These are phyloP conservation scores for Uronychia setigera DNA, from an alignment of 73 alveolate genomes.

Conservation along the genomic window DNA sequence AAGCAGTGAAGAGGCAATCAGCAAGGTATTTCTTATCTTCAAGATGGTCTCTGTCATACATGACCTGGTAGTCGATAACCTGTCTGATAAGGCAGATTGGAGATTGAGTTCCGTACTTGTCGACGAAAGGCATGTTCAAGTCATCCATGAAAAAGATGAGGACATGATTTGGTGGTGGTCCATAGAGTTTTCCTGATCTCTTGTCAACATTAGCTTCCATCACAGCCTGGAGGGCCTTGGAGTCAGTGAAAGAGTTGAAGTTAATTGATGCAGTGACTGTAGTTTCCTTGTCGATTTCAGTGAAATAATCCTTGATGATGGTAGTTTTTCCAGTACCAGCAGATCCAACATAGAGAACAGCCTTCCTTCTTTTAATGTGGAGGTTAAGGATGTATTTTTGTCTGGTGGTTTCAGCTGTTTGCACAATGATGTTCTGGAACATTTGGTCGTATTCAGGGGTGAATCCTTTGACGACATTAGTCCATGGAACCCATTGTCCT, in stretches of 20 bases:
- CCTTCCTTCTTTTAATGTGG: constrained; percentile 91
- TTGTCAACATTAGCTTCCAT: constrained; percentile 96
- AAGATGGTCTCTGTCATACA: constrained; percentile 97
- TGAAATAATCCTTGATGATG: constrained; percentile 97
- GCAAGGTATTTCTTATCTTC: constrained; percentile 96
- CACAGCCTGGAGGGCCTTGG: constrained; percentile 90
- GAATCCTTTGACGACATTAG: constrained; percentile 81
- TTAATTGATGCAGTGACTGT: constrained; percentile 83
- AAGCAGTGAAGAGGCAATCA: constrained; percentile 95
- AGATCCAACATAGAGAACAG: constrained; percentile 96
- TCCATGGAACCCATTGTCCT: constrained; percentile 97
- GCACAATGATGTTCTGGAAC: constrained; percentile 96
- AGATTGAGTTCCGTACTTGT: constrained; percentile 99
- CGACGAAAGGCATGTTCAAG: constrained; percentile 99
- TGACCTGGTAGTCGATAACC: constrained; percentile 94
- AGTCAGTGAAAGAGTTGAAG: constrained; percentile 98
- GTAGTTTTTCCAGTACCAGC: constrained; percentile 99
- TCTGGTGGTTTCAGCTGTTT: constrained; percentile 96
- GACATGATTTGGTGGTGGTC: constrained; percentile 98
- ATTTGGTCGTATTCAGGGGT: constrained; percentile 91
- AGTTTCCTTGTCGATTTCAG: constrained; percentile 79
- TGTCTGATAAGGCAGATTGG: constrained; percentile 97
- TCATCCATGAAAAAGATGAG: constrained; percentile 99
- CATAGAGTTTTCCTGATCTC: constrained; percentile 96
- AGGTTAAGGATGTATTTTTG: constrained; percentile 90